These are phyloP conservation scores for Parsonsia alboflavescens DNA, from an alignment of 257 asterid species.

Conservation along the genomic window DNA sequence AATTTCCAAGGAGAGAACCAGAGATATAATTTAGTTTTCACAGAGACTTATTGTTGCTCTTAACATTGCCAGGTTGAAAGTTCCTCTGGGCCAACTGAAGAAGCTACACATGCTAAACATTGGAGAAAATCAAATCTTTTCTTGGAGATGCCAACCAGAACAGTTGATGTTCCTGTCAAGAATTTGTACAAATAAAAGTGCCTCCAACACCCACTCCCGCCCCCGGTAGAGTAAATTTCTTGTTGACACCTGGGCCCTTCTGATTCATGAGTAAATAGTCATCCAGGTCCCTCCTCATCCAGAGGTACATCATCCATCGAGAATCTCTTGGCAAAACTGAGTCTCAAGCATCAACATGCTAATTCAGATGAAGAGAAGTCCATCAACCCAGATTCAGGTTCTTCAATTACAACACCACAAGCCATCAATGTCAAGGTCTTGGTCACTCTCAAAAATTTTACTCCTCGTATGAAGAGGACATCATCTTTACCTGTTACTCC, in stretches of 20 bases:
- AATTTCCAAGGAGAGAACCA: not conserved
- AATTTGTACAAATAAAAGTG: conserved; percentile 51
- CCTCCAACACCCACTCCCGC: conserved; percentile 67
- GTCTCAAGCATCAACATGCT: conserved; percentile 47
- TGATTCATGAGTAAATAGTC: conserved; percentile 33
- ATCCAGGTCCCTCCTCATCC: conserved; percentile 49
- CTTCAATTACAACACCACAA: conserved; percentile 30
- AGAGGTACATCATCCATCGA: conserved; percentile 48
- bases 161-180: conserved; percentile 50
- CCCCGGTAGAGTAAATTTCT: conserved; percentile 73
- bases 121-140: conserved; percentile 64
- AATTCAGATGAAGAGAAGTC: conserved; percentile 52
- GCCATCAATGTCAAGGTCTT: conserved; percentile 52
- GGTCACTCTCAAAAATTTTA: conserved; percentile 69
- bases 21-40: not conserved
- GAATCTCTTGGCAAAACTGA: conserved; percentile 56
- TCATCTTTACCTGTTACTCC: conserved; percentile 63
- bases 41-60: not conserved
- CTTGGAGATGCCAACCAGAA: conserved; percentile 65
- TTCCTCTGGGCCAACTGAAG: conserved; percentile 29
- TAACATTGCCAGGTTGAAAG: conserved; percentile 33
- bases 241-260: conserved; percentile 45
- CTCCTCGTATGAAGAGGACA: conserved; percentile 64
- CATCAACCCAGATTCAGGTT: conserved; percentile 28
- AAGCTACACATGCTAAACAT: conserved; percentile 39